Evolutionary conservation across 2,329 filamentous ascomycete species (phyloP).

Genomic region (Zymoseptoria ardabiliae): DNA sequence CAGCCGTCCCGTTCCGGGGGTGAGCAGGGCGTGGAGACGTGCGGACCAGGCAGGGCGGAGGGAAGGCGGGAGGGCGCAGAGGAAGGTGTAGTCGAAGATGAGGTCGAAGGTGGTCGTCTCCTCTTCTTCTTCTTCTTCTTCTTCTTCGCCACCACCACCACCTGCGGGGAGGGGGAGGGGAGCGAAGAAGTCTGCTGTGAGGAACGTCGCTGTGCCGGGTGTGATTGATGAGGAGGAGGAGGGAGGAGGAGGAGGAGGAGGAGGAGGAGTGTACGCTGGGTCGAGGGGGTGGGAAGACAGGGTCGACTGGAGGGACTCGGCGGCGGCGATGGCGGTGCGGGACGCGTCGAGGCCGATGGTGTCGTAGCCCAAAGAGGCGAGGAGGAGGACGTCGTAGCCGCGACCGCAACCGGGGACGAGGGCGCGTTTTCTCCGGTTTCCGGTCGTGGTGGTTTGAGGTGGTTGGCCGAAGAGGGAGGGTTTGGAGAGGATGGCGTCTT

Average conservation of each 20-base stretch:
- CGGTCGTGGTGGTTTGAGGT: constrained; percentile 16
- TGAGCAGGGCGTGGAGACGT: constrained; percentile 48
- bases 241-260: no score
- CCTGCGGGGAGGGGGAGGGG: no score
- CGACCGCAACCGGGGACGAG: constrained; percentile 76
- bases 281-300: background rate
- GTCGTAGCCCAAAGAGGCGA: constrained; percentile 70
- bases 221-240: constrained; percentile 32
- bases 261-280: constrained; percentile 15
- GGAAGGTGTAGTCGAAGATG: constrained; percentile 59
- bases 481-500: constrained; percentile 42
- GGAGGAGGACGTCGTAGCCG: constrained; percentile 72
- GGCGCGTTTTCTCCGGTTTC: constrained; percentile 43
- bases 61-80: constrained; percentile 50
- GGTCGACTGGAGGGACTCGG: constrained; percentile 15
- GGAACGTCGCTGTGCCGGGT: constrained; percentile 48
- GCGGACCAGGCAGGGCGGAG: constrained; percentile 53
- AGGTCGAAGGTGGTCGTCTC: constrained; percentile 49
- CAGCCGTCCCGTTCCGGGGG: constrained; percentile 42
- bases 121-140: constrained; percentile 14
- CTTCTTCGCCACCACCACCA: constrained; percentile 33
- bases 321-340: constrained; percentile 41
- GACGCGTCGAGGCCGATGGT: constrained; percentile 67
- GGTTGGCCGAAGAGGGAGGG: constrained; percentile 12
- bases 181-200: constrained; percentile 61